Evolutionary conservation across 2,329 filamentous ascomycete genomes (phyloP).

Genomic region (Laburnicola sp.): DNA sequence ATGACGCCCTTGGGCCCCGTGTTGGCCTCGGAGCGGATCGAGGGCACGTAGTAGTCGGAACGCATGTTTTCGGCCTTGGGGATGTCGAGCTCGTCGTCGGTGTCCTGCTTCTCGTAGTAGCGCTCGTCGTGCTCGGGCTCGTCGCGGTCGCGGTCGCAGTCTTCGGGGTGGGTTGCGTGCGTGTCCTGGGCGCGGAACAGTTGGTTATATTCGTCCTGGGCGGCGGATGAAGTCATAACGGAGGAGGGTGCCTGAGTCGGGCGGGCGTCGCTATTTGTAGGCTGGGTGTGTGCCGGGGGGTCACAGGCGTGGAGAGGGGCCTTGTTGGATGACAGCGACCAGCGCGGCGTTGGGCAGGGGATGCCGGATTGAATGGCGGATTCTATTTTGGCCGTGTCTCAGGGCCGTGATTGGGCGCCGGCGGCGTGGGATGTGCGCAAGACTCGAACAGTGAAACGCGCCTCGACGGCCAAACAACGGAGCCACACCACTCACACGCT

Average conservation of each 20-base stretch:
- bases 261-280: constrained; percentile 31
- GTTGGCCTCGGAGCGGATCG: constrained; percentile 67
- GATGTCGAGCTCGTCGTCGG: constrained; percentile 52
- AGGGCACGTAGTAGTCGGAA: constrained; percentile 59
- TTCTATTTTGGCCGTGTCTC: constrained; percentile 15
- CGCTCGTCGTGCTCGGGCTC: constrained; percentile 43
- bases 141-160: constrained; percentile 64
- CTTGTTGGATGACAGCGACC: constrained; percentile 16
- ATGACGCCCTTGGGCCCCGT: constrained; percentile 88
- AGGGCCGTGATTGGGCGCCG: constrained; percentile 25
- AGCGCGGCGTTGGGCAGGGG: constrained; percentile 17
- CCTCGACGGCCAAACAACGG: constrained; percentile 28
- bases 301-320: constrained; percentile 9
- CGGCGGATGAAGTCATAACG: constrained; percentile 49
- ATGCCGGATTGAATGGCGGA: neutral
- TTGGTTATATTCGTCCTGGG: constrained; percentile 57
- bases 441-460: constrained; percentile 18
- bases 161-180: constrained; percentile 53
- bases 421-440: neutral
- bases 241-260: constrained; percentile 18
- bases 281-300: constrained; percentile 13
- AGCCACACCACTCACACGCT: neutral
- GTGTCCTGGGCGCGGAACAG: constrained; percentile 53
- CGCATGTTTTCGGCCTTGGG: constrained; percentile 56
- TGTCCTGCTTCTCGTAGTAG: constrained; percentile 64